A percentile compares a stretch with the other conserved stretches of the same genome.
phyloP scores from a whole-genome alignment of 352 stramenopile species.

The Phytophthora agathidicida region DNA sequence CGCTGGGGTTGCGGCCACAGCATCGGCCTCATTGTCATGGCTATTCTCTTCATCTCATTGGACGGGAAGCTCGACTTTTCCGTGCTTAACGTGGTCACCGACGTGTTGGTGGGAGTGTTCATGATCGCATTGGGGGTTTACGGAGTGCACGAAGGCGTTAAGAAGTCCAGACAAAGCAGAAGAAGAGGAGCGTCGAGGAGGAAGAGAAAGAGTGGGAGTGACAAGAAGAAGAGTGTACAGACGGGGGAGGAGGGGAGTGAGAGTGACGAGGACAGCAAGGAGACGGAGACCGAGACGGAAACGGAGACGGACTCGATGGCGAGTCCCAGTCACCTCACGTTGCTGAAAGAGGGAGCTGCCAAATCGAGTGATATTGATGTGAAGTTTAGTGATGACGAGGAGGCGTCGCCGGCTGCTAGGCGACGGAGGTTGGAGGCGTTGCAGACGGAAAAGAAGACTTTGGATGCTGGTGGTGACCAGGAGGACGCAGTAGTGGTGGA shows the following conservation, averaged over 20 bases:
- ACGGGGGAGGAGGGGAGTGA: slow-evolving; percentile 14
- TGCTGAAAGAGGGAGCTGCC: slow-evolving; percentile 13
- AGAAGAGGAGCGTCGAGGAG: slow-evolving; percentile 23
- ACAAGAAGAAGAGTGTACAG: slow-evolving; percentile 13
- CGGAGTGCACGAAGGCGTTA: slow-evolving; percentile 67
- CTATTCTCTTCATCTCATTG: slow-evolving; percentile 61
- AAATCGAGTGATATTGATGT: slow-evolving; percentile 19
- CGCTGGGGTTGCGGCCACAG: slow-evolving; percentile 91
- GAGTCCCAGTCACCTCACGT: slow-evolving; percentile 21
- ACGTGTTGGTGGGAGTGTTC: slow-evolving; percentile 69
- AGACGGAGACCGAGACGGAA: slow-evolving; percentile 50
- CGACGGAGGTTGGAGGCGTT: slow-evolving; percentile 27
- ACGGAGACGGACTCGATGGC: slow-evolving; percentile 39
- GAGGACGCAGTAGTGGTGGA: slow-evolving; percentile 25
- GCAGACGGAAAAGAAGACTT: slow-evolving; percentile 4
- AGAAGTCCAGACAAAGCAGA: slow-evolving; percentile 44
- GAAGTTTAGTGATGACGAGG: slow-evolving; percentile 26
- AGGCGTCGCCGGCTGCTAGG: slow-evolving; percentile 28
- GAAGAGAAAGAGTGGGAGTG: slow-evolving; percentile 22
- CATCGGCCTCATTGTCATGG: slow-evolving; percentile 83
- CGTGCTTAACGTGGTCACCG: slow-evolving; percentile 58
- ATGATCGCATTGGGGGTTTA: slow-evolving; percentile 72
- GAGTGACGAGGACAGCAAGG: slow-evolving; percentile 30
- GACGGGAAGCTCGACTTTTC: slow-evolving; percentile 64
- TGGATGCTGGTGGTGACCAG: neutral